Base-by-base conservation (phyloP, 1,284 basidiomycete genomes). In the Takashimella koratensis region DNA sequence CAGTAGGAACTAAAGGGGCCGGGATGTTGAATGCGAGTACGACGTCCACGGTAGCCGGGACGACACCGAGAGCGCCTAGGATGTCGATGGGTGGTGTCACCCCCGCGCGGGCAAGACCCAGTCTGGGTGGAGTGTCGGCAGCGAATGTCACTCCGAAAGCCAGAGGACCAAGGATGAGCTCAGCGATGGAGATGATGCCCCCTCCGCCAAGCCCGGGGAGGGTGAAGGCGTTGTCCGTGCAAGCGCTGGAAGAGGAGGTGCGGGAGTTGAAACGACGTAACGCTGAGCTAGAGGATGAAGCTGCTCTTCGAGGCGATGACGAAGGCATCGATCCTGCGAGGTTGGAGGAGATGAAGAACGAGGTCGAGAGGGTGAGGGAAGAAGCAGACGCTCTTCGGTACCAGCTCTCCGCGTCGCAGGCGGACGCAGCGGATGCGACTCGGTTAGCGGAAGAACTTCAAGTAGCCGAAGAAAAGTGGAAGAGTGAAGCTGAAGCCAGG, bases 171-270 rank as follows among this genome's bases (percentile, higher is more conserved):
- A 54, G 70, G 19, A 57, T 57, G 11, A 67, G 67, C 41, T 56
- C 57, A 10, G 60, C 63, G 4, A 47, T 60, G 19, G 69, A 71
- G 11, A 65, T 64, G 58, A 77, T 77, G 77, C 76, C 75, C 0
- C 76, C 77, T 21, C 76, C 76, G 10, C 71, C 76, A 1, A 74
- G 71, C 23, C 76, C 76, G 5, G 57, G 62, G 57, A 51, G 60
- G 3, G 47, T 59, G 4, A 49, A 62, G 11, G 58, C 58, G 4
- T 52, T 55, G 25, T 60, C 78, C 62, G 81, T 62, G 23, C 55
- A 70, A 25, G 59, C 61, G n/a, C 62, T 76, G 23, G 75, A 77
- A 49, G 69, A 68, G 44, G 71, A 74, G 53, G 64, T 74, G 24
- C 30, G 60, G 25, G 67, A 70, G 43, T 53, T 74, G 25, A 62